phyloP scores from a whole-genome alignment of 2,329 filamentous ascomycete species.

The Orbilia oligospora region DNA sequence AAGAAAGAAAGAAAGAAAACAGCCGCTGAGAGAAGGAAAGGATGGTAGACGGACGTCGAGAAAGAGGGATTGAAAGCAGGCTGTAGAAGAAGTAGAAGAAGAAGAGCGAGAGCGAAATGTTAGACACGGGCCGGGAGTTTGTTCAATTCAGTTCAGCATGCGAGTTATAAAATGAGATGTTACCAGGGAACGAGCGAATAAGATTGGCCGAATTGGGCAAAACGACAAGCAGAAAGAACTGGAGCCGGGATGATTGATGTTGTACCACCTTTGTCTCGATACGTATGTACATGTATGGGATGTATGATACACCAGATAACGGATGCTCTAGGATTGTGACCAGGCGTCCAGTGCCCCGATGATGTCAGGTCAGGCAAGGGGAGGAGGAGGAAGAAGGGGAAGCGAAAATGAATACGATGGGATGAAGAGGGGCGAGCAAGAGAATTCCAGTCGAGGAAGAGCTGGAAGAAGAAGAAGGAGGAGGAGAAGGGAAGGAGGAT shows the following conservation, averaged over 20 bases:
- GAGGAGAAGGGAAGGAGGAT: neutral
- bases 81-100: slow-evolving; percentile 16
- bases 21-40: slow-evolving; percentile 46
- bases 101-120: too few relatives aligned
- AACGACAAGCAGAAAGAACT: slow-evolving; percentile 26
- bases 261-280: slow-evolving; percentile 21
- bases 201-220: slow-evolving; percentile 57
- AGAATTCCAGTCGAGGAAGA: neutral
- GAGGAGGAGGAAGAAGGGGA: neutral
- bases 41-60: slow-evolving; percentile 22
- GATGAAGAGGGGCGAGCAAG: neutral
- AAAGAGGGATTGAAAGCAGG: slow-evolving; percentile 11
- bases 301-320: neutral
- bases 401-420: neutral
- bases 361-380: slow-evolving; percentile 6
- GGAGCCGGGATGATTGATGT: slow-evolving; percentile 17
- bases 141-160: slow-evolving; percentile 31
- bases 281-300: neutral
- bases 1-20: slow-evolving; percentile 18
- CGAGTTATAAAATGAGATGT: slow-evolving; percentile 51
- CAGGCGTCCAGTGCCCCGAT: slow-evolving; percentile 6
- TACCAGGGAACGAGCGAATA: slow-evolving; percentile 61
- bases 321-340: neutral
- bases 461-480: too few relatives aligned
- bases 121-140: slow-evolving; percentile 58